Evolutionary conservation across 768 basidiomycete genomes (phyloP), one percentile per base, ranked within the genome.

Genomic region (Rhodotorula kratochvilovae): DNA sequence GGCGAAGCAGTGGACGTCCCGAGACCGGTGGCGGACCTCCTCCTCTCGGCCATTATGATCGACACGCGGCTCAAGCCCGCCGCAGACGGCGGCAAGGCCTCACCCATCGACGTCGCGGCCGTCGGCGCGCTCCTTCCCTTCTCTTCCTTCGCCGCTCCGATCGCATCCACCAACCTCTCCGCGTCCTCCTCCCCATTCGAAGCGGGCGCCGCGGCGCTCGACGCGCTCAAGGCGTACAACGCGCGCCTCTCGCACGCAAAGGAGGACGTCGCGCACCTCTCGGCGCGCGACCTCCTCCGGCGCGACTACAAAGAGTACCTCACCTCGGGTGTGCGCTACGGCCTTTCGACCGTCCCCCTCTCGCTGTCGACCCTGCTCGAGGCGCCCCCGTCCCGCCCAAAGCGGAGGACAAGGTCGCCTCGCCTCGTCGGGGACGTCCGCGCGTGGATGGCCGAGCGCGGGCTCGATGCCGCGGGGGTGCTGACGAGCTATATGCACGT

Each of bases 241-340:
- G 27, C 27, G 29, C 11, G 63, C 12, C 60, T 82, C 5, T 59
- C 50, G 11, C 54, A 48, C 5, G 86, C 86, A 81, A 99, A 98
- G 79, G 76, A 76, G 7, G 85, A 88, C 68, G 82, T 98, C 16
- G 85, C 86, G 3, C 84, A 87, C 71, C 83, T 97, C 27, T 82
- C 81, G 15, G 86, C 87, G 0, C 84, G 85, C 66, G 92, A 97
- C 77, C 85, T 97, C 29, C 84, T 99, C 10, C 84, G 92, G 21
- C 83, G 96, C n/a, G 96, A 99, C 81, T 99, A 93, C 84, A 98
- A 99, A 79, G 88, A 95, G 74, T 95, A 92, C 80, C 13, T 42
- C 61, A 45, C 36, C 7, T 2, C 80, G 86, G 42, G 17, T 7
- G 82, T 91, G 51, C 85, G 84, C 67, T 87, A 87, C 2, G 93